phyloP scores from a whole-genome alignment of 192 early-diverging fungal genomes.

The Umbelopsis ramanniana region DNA sequence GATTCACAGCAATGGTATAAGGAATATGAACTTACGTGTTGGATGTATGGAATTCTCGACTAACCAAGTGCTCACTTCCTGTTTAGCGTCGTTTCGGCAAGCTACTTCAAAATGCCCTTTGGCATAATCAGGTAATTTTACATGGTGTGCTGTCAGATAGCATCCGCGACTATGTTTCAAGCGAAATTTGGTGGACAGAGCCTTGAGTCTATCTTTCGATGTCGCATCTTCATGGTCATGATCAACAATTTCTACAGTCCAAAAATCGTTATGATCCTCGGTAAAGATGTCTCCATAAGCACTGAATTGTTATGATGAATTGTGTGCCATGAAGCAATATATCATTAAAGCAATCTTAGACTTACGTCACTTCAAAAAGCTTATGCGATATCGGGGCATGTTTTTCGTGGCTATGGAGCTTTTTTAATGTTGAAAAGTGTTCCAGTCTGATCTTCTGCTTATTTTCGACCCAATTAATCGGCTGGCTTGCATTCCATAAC shows the following conservation, averaged over 20 bases:
- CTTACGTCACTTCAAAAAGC: constrained; percentile 68
- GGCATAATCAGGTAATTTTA: constrained; percentile 83
- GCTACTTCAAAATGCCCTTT: constrained; percentile 92
- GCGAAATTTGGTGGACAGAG: constrained; percentile 70
- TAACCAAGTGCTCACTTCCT: constrained; percentile 4
- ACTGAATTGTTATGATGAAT: constrained; percentile 21
- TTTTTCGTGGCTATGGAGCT: constrained; percentile 74
- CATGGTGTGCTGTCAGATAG: constrained; percentile 78
- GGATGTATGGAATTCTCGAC: constrained; percentile 17
- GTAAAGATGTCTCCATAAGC: constrained; percentile 71
- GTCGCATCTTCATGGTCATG: constrained; percentile 54
- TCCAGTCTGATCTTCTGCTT: constrained; percentile 78
- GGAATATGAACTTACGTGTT: background rate
- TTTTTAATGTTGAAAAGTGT: constrained; percentile 61
- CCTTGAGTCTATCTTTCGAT: constrained; percentile 55
- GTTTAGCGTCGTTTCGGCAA: constrained; percentile 54
- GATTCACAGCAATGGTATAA: background rate
- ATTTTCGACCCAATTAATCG: constrained; percentile 63
- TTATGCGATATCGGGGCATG: constrained; percentile 68
- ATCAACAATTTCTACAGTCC: constrained; percentile 77
- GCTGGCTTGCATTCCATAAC: constrained; percentile 25
- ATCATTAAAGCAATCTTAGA: background rate
- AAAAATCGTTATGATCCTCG: constrained; percentile 88
- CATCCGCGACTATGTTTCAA: constrained; percentile 82
- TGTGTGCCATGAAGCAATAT: background rate